Percentiles rank a stretch among this genome's conserved stretches.
Conservation (phyloP, 495 filamentous ascomycete species). For the Aspergillus campestris region DNA sequence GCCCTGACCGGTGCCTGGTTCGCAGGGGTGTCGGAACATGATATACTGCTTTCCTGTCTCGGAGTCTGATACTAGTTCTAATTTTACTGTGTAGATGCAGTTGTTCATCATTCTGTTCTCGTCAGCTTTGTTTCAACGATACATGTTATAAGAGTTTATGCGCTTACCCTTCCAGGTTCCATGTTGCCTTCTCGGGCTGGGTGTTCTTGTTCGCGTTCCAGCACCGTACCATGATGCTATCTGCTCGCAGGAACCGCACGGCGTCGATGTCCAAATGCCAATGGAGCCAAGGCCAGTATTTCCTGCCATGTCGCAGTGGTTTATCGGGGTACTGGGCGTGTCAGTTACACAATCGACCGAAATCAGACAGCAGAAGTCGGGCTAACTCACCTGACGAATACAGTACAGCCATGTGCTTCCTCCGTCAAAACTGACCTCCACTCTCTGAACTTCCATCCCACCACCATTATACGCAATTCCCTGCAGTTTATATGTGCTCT, state of each 20-base stretch:
- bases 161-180: conserved; percentile 18
- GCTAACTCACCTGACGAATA: conserved; percentile 5
- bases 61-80: conserved; percentile 11
- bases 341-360: background rate
- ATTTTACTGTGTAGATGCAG: conserved; percentile 21
- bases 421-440: conserved; percentile 49
- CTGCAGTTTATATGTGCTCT: conserved; percentile 26
- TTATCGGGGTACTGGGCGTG: conserved; percentile 8
- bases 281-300: conserved; percentile 17
- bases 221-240: conserved; percentile 10
- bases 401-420: conserved; percentile 39
- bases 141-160: background rate
- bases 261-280: conserved; percentile 11
- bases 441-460: conserved; percentile 44
- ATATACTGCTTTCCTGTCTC: conserved; percentile 8
- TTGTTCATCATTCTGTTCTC: conserved; percentile 34
- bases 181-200: conserved; percentile 13
- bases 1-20: conserved; percentile 5
- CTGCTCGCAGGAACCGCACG: conserved; percentile 3
- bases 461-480: conserved; percentile 55
- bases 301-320: conserved; percentile 12
- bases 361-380: background rate
- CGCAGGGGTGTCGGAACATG: conserved; percentile 12
- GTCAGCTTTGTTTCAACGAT: background rate
- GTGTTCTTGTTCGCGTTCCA: conserved; percentile 17